Evolutionary conservation across 129 eudicot genomes (phyloP), one percentile per base, ranked within the genome.

Genomic region (Tagetes patula): DNA sequence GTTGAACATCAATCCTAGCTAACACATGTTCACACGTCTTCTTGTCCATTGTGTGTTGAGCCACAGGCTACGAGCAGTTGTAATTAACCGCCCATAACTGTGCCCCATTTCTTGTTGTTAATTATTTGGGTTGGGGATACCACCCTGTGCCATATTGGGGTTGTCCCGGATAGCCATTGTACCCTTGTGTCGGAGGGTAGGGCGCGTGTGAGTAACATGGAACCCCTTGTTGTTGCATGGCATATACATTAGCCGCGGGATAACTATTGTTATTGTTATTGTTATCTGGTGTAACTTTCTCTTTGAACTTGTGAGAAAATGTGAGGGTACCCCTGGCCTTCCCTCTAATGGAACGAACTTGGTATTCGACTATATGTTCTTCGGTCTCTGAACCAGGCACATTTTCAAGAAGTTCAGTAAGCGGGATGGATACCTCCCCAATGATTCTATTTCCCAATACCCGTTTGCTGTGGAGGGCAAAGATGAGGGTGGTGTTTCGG

Each of bases 371-470:
- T 1, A 71, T 47, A 0, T 47, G 69, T 31, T 83, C 87, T 2
- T 65, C 39, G 40, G 45, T 33, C 54, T 32, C 47, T 3, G 65
- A 61, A 49, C 68, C 64, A 0, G 8, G 27, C 10, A 42, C 39
- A 65, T 43, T 67, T 5, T 80, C 65, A 58, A 72, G 80, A 4
- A 91, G 93, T 32, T 88, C 89, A 9, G 49, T 41, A 12, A 91
- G 59, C 4, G 87, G 87, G 31, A 88, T 81, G 13, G 77, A 60
- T 4, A 88, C 97, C 77, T 85, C 82, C 7, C 97, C 97, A 8
- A 88, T 59, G 37, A 60, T 81, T 74, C 75, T 83, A 63, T 91
- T 96, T 0, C 90, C 87, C 3, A 91, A 50, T 5, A 84, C 58
- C 6, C 85, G 78, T 31, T 74, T 73, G 4, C 89, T 80, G 73